Evolutionary conservation across 2,329 filamentous ascomycete genomes (phyloP), one percentile per base, ranked within the genome.

Genomic region (Trichoderma sp.): DNA sequence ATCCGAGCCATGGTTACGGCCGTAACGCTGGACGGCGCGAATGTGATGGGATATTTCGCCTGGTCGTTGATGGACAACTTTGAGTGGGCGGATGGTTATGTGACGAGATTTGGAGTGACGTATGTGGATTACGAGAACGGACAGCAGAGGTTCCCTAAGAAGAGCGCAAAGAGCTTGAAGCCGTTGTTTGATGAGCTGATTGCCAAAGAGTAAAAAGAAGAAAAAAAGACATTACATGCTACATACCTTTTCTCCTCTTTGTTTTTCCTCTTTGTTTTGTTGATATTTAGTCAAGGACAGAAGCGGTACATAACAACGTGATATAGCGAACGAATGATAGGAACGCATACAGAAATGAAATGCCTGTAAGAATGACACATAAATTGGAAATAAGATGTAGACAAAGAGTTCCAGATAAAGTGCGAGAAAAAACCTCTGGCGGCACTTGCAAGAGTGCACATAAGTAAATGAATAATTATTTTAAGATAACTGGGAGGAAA

Each of bases 31-130:
- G 92, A 96, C 75, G 90, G 90, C n/a, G 92, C 94, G 60, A 86
- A 95, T 75, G 91, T 95, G 67, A 85, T 86, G 73, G 92, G 89
- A 4, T 96, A 96, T 80, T 88, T 95, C 83, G 93, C 91, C 19
- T 97, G 93, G 93, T 93, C 90, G 78, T 85, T 97, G 72, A 88
- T 97, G 86, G 93, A 96, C 81, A 95, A 95, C 83, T 95, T 95
- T 75, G 92, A 95, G 80, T 95, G 92, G 92, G 92, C 93, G n/a
- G 93, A 96, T 78, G 93, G 93, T 13, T 97, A 95, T 77, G 90
- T 92, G 82, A 96, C 92, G 55, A 87, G 93, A 52, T 96, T 96
- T 75, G 93, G 93, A 31, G 92, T 94, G 68, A 92, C 90, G 7
- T 96, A 86, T 77, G 92, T 96, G 64, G 92, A 96, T 81, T 96